These are phyloP conservation scores for Coniochaeta sp. DNA, from an alignment of 2,329 filamentous ascomycete genomes.

Conservation along the genomic window DNA sequence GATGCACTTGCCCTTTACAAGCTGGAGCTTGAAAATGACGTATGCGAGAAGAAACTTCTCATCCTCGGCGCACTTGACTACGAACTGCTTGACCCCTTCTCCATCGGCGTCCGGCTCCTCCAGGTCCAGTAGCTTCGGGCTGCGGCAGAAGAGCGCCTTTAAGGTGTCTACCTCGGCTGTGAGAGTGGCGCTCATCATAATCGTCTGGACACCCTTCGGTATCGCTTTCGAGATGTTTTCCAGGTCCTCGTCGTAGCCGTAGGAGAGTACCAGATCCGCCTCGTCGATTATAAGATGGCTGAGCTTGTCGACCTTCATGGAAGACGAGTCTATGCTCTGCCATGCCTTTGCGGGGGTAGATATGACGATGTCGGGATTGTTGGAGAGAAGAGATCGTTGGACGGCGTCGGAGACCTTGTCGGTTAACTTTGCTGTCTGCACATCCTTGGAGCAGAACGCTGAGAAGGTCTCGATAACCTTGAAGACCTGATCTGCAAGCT, in stretches of 20 bases:
- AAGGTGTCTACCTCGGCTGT: slow-evolving; percentile 80
- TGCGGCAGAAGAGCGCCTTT: slow-evolving; percentile 77
- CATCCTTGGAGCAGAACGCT: slow-evolving; percentile 75
- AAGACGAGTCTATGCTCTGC: slow-evolving; percentile 66
- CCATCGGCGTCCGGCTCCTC: slow-evolving; percentile 75
- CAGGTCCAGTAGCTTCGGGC: slow-evolving; percentile 72
- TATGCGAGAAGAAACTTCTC: slow-evolving; percentile 93
- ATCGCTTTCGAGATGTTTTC: slow-evolving; percentile 69
- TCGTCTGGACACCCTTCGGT: slow-evolving; percentile 80
- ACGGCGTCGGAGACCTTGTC: slow-evolving; percentile 87
- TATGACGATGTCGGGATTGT: slow-evolving; percentile 81
- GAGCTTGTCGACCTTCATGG: slow-evolving; percentile 64
- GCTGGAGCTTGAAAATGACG: slow-evolving; percentile 88
- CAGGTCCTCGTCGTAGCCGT: slow-evolving; percentile 89
- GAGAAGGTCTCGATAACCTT: slow-evolving; percentile 72
- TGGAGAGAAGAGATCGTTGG: slow-evolving; percentile 77
- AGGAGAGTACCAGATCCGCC: slow-evolving; percentile 86
- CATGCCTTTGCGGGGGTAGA: slow-evolving; percentile 83
- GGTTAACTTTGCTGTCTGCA: slow-evolving; percentile 78
- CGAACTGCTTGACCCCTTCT: slow-evolving; percentile 75
- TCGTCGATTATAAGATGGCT: slow-evolving; percentile 85
- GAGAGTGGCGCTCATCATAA: slow-evolving; percentile 90
- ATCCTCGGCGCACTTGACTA: slow-evolving; percentile 88
- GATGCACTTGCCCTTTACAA: slow-evolving; percentile 84
- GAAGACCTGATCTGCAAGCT: slow-evolving; percentile 86